Conservation (phyloP, 805 yeast genomes). For the Aciculoconidium aculeatum region DNA sequence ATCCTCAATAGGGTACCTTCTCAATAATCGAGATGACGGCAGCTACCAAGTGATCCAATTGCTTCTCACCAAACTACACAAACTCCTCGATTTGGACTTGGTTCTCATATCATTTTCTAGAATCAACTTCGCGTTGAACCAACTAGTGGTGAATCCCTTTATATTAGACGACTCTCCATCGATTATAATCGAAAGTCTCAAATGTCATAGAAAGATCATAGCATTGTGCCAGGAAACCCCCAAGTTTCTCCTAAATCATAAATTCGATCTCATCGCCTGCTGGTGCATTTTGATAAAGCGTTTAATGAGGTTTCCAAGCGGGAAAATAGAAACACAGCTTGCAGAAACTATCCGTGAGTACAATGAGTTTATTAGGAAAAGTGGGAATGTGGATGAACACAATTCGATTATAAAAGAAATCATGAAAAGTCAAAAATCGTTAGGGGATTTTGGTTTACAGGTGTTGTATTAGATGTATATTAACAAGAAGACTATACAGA, state of each 20-base stretch:
- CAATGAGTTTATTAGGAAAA: too few relatives aligned
- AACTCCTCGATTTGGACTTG: constrained; percentile 1
- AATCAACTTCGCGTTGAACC: constrained; percentile 24
- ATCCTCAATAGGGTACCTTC: constrained; percentile 20
- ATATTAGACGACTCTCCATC: constrained; percentile 20
- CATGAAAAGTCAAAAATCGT: too few relatives aligned
- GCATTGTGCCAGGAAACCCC: constrained; percentile 12
- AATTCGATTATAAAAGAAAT: too few relatives aligned
- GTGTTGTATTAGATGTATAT: constrained; percentile 1
- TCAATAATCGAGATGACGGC: constrained; percentile 5
- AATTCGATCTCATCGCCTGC: constrained; percentile 29
- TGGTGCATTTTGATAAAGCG: constrained; percentile 25
- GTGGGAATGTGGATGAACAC: too few relatives aligned
- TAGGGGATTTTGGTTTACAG: background rate
- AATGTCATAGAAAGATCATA: constrained; percentile 18
- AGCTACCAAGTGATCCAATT: constrained; percentile 1
- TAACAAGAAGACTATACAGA: constrained; percentile 2
- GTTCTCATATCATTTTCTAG: constrained; percentile 23
- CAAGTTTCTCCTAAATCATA: constrained; percentile 18
- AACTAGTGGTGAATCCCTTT: constrained; percentile 24
- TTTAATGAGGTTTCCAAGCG: constrained; percentile 2
- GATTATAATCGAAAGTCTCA: constrained; percentile 14
- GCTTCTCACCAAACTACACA: constrained; percentile 2
- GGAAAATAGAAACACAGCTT: too few relatives aligned
- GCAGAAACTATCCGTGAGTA: too few relatives aligned